Evolutionary conservation across 164 flowering plant genomes (phyloP), one percentile per base, ranked within the genome.

Genomic region (Chimonanthus praecox): DNA sequence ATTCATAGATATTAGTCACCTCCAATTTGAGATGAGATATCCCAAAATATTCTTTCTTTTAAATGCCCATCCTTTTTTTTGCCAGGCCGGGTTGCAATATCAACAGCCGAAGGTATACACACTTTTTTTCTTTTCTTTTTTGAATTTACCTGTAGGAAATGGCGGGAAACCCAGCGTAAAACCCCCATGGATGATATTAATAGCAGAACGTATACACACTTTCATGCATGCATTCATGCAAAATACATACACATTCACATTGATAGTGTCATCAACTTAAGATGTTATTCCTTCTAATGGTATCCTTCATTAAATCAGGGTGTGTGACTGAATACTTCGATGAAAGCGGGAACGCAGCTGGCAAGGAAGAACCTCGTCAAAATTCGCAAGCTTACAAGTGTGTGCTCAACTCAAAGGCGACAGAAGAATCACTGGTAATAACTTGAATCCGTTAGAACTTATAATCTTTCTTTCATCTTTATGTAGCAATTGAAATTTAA

Each of bases 361-460:
- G 16, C 5, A 69, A 81, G n/a, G 77, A 81, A 71, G 80, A 81
- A n/a, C 51, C 66, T 7, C 43, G 47, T 48, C 76, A 79, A n/a
- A 79, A 74, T 44, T 68, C 78, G 49, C 81, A 80, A 47, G 90
- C 84, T 49, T 90, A 92, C 72, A 88, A 85, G 71, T 86, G 89
- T 75, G 89, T 87, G 21, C 84, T 89, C 0, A 85, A 85, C 76
- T 85, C 95, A 9, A 90, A 89, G 78, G 85, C 88, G 1, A 62
- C 84, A 0, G 97, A 90, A 79, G 97, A 92, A 65, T 74, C 87
- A 15, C 63, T 88, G 87, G 97, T 90, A 75, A 75, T 78, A 78
- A 45, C 61, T 16, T 47, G 10, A 61, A 13, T 33, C 68, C 4
- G 68, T 33, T 66, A 47, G 46, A 5, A 47, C 16, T 21, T 16